Percentiles rank a stretch among this genome's conserved stretches.
Evolutionary conservation across 192 early-diverging fungal species (phyloP).

Genomic region (Coemansia sp.): DNA sequence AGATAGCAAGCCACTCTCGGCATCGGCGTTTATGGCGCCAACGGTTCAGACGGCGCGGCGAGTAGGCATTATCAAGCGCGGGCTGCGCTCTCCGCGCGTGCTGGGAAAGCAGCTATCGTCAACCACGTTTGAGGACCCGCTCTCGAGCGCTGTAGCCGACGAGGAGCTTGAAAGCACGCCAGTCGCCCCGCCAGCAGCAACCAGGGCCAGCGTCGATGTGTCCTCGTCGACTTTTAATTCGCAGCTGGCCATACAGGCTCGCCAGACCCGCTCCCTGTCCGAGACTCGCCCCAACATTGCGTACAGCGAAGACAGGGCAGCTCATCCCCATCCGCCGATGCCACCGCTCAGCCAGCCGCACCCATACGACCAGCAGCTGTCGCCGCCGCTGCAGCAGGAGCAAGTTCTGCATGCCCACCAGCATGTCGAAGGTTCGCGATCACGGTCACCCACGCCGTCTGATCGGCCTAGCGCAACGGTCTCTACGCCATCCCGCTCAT

Average conservation of each 20-base stretch:
- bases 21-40: conserved; percentile 5
- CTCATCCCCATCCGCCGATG: not conserved
- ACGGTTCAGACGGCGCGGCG: conserved; percentile 36
- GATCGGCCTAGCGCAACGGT: conserved; percentile 6
- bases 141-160: conserved; percentile 41
- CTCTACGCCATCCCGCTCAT: conserved; percentile 7
- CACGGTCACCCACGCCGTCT: conserved; percentile 19
- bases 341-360: conserved; percentile 22
- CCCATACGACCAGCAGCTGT: conserved; percentile 52
- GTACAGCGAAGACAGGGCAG: not conserved
- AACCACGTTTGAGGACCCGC: conserved; percentile 39
- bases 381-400: conserved; percentile 43
- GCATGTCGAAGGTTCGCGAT: conserved; percentile 25
- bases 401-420: conserved; percentile 29
- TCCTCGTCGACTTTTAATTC: conserved; percentile 9
- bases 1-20: conserved; percentile 4
- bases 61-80: conserved; percentile 48
- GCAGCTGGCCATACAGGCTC: conserved; percentile 4
- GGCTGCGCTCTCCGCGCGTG: conserved; percentile 43
- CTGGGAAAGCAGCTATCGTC: conserved; percentile 44
- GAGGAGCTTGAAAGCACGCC: not conserved
- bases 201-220: conserved; percentile 34
- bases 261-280: conserved; percentile 47
- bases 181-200: not conserved
- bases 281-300: conserved; percentile 13